Evolutionary conservation across 371 early-diverging fungal species (phyloP).

Genomic region (Haplosporangium sp.): DNA sequence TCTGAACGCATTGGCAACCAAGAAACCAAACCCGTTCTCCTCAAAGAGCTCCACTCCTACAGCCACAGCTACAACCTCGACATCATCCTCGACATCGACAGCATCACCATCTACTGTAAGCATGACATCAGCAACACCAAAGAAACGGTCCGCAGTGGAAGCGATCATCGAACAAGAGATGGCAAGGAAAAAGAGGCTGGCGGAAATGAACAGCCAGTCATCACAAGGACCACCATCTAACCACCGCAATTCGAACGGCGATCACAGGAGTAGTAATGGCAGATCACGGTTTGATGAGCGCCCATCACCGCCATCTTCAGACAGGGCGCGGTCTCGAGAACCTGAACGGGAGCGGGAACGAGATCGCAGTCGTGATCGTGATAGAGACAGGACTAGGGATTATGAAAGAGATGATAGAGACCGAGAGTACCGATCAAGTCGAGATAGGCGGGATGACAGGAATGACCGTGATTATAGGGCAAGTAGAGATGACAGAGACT

Average conservation of each 20-base stretch:
- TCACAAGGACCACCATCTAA: not conserved
- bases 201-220: conserved; percentile 11
- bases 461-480: conserved; percentile 14
- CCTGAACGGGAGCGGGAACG: conserved; percentile 6
- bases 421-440: conserved; percentile 9
- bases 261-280: not conserved
- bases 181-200: conserved; percentile 52
- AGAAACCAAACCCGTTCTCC: conserved; percentile 55
- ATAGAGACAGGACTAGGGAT: conserved; percentile 5
- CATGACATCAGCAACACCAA: conserved; percentile 8
- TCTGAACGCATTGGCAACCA: conserved; percentile 44
- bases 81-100: not conserved
- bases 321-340: not conserved
- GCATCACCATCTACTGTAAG: not conserved
- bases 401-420: conserved; percentile 14
- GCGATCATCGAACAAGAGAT: conserved; percentile 63
- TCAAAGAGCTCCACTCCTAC: conserved; percentile 41
- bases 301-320: too few species aligned
- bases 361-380: conserved; percentile 9
- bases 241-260: not conserved
- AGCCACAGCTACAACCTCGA: conserved; percentile 7
- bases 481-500: conserved; percentile 20
- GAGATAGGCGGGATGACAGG: conserved; percentile 7
- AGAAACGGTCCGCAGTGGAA: conserved; percentile 62
- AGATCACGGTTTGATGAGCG: conserved; percentile 3